These are phyloP conservation scores for Candida sakaeoensis DNA, from an alignment of 805 yeast genomes.

Conservation along the genomic window DNA sequence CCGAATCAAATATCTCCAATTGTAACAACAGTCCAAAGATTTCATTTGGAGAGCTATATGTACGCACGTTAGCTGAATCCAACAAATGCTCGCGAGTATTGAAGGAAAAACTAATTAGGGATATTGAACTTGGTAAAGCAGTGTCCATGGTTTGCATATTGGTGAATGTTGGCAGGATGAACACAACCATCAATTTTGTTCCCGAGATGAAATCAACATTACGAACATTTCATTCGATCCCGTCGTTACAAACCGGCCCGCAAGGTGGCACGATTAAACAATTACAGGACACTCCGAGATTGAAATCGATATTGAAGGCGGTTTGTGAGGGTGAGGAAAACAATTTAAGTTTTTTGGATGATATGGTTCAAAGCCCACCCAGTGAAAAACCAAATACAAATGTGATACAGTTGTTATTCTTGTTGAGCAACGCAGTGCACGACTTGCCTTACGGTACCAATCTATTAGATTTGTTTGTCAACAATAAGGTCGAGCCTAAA, in stretches of 20 bases:
- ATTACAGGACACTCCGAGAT: constrained; percentile 90
- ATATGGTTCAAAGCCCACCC: constrained; percentile 36
- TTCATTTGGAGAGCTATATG: constrained; percentile 81
- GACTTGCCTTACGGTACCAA: constrained; percentile 45
- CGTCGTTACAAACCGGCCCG: constrained; percentile 74
- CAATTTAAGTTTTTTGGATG: constrained; percentile 43
- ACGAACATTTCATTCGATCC: constrained; percentile 91
- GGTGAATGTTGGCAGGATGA: constrained; percentile 90
- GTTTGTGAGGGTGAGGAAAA: constrained; percentile 68
- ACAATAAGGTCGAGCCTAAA: constrained; percentile 53
- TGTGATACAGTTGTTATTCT: constrained; percentile 65
- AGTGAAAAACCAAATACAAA: constrained; percentile 51
- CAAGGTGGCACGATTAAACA: constrained; percentile 54
- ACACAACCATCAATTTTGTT: constrained; percentile 91
- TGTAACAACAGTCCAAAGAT: constrained; percentile 43
- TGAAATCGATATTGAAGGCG: constrained; percentile 84
- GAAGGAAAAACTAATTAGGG: constrained; percentile 67
- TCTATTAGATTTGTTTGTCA: constrained; percentile 73
- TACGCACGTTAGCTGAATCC: constrained; percentile 77
- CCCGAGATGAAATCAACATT: constrained; percentile 93
- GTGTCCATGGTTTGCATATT: constrained; percentile 79
- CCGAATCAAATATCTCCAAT: constrained; percentile 34
- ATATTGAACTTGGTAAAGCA: constrained; percentile 59
- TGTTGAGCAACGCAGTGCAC: constrained; percentile 62
- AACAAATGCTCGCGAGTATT: constrained; percentile 79